These are phyloP conservation scores for Candida broadrunensis DNA, from an alignment of 805 yeast genomes.

Conservation along the genomic window DNA sequence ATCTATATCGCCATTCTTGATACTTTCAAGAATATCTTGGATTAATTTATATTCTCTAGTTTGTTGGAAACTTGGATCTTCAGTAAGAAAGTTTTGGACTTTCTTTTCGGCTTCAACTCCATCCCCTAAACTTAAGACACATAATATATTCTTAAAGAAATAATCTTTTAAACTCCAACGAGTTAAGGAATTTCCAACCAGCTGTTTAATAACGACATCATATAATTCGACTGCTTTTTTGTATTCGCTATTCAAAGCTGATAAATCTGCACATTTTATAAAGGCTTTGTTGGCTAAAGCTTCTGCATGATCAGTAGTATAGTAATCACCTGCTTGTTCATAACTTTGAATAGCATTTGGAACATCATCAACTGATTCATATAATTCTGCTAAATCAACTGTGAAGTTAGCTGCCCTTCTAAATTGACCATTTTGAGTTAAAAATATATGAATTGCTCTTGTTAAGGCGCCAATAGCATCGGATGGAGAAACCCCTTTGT, in stretches of 20 bases:
- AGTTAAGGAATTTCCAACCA: conserved; percentile 69
- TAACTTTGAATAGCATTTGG: conserved; percentile 71
- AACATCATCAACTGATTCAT: conserved; percentile 69
- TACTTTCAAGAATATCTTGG: conserved; percentile 66
- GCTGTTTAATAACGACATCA: conserved; percentile 73
- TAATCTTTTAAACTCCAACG: conserved; percentile 94
- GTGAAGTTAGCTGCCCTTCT: conserved; percentile 94
- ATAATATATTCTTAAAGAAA: conserved; percentile 77
- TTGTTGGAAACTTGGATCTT: conserved; percentile 74
- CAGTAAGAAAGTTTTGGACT: conserved; percentile 55
- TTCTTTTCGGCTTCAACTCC: conserved; percentile 80
- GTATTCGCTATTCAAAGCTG: conserved; percentile 68
- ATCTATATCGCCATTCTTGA: conserved; percentile 77
- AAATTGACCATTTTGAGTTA: conserved; percentile 86
- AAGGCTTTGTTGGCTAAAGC: conserved; percentile 87
- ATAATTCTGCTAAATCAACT: conserved; percentile 83
- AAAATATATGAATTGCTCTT: conserved; percentile 75
- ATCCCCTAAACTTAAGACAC: conserved; percentile 82
- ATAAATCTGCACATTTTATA: conserved; percentile 84
- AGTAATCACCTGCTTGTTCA: conserved; percentile 96
- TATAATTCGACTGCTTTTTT: conserved; percentile 72
- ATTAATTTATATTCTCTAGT: conserved; percentile 76
- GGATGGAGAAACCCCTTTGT: conserved; percentile 65
- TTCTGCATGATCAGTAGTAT: conserved; percentile 86
- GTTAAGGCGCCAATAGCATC: conserved; percentile 76